phyloP scores from a whole-genome alignment of 2,329 filamentous ascomycete genomes.

The Pyricularia pennisetigena region DNA sequence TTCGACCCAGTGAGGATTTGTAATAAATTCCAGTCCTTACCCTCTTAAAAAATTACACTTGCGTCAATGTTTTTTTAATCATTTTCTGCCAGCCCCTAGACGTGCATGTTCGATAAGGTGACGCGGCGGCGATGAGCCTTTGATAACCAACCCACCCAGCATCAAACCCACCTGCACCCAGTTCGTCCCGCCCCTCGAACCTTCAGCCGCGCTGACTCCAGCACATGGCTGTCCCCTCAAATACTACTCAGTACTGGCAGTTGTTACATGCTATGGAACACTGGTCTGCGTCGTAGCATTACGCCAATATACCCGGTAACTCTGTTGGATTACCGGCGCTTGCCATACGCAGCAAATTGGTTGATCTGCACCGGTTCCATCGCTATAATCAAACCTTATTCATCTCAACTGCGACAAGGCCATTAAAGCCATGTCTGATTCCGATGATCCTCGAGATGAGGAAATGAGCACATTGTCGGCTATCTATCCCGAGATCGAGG shows the following conservation, averaged over 20 bases:
- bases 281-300: conserved; percentile 4
- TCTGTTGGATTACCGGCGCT: not conserved
- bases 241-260: conserved; percentile 5
- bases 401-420: not conserved
- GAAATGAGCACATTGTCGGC: conserved; percentile 53
- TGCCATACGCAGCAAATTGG: not conserved
- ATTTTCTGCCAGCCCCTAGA: not conserved
- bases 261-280: conserved; percentile 5
- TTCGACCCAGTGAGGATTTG: not conserved
- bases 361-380: not conserved
- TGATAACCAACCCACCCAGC: not conserved
- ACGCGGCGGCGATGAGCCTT: not conserved
- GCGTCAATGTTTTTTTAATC: not conserved
- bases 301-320: not conserved
- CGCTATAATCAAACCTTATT: not conserved
- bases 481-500: conserved; percentile 57
- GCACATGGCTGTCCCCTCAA: conserved; percentile 5
- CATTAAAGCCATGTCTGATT: conserved; percentile 17
- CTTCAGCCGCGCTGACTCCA: not conserved
- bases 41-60: not conserved
- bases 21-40: not conserved
- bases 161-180: not conserved
- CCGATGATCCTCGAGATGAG: conserved; percentile 41
- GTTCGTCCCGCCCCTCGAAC: not conserved
- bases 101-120: not conserved